These are phyloP conservation scores for Pseudogymnoascus destructans DNA, from an alignment of 2,329 filamentous ascomycete species.

Conservation along the genomic window DNA sequence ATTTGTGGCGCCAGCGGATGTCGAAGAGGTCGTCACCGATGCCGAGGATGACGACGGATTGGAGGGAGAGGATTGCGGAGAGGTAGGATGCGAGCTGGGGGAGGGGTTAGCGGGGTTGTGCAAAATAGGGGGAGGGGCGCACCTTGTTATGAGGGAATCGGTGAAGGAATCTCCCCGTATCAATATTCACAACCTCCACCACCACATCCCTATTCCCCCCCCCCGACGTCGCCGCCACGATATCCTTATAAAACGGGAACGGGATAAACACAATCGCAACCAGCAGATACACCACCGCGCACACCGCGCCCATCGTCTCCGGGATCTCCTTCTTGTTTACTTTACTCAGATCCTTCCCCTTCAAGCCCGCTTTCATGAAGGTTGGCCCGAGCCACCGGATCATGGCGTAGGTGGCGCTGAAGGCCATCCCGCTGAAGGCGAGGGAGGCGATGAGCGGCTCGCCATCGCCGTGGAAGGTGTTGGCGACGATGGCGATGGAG, in stretches of 20 bases:
- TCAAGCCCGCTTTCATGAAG: conserved; percentile 79
- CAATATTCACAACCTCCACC: conserved; percentile 30
- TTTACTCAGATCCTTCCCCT: conserved; percentile 81
- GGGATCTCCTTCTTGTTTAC: conserved; percentile 64
- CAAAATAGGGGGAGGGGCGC: conserved; percentile 11
- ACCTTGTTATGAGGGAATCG: conserved; percentile 92
- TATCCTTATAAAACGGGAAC: conserved; percentile 96
- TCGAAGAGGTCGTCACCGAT: conserved; percentile 95
- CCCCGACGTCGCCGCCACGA: conserved; percentile 86
- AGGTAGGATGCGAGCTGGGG: conserved; percentile 80
- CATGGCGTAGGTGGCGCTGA: conserved; percentile 67
- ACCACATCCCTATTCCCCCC: conserved; percentile 85
- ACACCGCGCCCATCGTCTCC: conserved; percentile 91
- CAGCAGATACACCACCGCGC: conserved; percentile 83
- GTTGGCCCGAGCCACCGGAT: conserved; percentile 87
- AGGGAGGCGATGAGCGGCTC: conserved; percentile 81
- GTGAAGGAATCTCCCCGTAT: conserved; percentile 76
- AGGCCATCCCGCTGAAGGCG: conserved; percentile 75
- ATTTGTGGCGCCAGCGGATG: conserved; percentile 97
- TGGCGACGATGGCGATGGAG: conserved; percentile 60
- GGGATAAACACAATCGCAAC: conserved; percentile 85
- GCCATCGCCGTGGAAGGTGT: conserved; percentile 70
- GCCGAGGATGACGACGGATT: conserved; percentile 80
- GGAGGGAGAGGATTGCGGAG: conserved; percentile 83
- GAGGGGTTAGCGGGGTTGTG: conserved; percentile 10